Percentiles rank a stretch among this genome's conserved stretches.
Evolutionary conservation across 768 basidiomycete species (phyloP).

Genomic region (Dioszegia hungarica): DNA sequence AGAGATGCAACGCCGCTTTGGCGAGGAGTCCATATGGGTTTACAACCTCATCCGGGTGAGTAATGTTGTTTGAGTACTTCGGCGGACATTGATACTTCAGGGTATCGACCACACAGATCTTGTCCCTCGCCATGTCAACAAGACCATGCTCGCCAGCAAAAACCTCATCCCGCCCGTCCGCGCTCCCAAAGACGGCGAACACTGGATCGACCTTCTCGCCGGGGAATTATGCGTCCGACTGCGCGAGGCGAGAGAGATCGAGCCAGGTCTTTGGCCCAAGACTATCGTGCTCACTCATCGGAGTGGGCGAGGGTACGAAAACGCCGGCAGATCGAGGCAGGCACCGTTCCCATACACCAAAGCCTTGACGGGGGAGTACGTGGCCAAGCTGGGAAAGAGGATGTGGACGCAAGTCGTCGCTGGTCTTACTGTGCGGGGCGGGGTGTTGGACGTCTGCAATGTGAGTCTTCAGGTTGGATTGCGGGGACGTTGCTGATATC

Average conservation of each 20-base stretch:
- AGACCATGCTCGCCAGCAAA: constrained; percentile 58
- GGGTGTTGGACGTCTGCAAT: constrained; percentile 61
- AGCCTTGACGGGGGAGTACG: constrained; percentile 68
- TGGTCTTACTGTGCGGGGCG: constrained; percentile 49
- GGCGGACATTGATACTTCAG: no score
- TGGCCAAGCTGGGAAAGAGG: constrained; percentile 67
- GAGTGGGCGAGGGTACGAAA: constrained; percentile 57
- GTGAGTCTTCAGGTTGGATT: constrained; percentile 47
- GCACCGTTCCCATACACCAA: constrained; percentile 75
- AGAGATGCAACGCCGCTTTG: constrained; percentile 50
- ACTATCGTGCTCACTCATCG: constrained; percentile 72
- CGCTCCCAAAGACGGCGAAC: constrained; percentile 66
- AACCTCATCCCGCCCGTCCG: constrained; percentile 74
- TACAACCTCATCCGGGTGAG: constrained; percentile 50
- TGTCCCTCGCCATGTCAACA: background rate
- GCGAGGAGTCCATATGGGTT: constrained; percentile 66
- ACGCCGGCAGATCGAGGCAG: constrained; percentile 54
- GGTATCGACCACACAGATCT: constrained; percentile 10
- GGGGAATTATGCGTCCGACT: constrained; percentile 82
- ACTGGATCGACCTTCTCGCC: constrained; percentile 86
- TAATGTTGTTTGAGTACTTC: background rate
- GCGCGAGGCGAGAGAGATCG: constrained; percentile 67
- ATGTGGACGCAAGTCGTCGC: constrained; percentile 81
- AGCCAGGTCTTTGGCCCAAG: constrained; percentile 82
- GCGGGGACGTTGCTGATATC: background rate